Conservation (phyloP, 2,329 filamentous ascomycete species). For the Paraconiothyrium sp. region DNA sequence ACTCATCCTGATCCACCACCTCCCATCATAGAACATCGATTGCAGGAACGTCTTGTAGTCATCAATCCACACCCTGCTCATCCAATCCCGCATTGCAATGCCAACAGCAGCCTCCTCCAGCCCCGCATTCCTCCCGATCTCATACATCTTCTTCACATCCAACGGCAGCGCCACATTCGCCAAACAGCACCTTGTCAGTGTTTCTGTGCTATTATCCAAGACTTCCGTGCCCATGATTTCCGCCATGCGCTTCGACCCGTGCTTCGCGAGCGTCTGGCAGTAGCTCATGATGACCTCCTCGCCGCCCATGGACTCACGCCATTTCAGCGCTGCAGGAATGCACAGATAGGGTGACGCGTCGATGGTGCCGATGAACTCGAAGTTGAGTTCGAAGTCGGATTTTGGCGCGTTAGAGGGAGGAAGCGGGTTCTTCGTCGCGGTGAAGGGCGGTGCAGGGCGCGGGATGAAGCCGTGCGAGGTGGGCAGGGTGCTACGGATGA, state of each 20-base stretch:
- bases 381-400: slow-evolving; percentile 72
- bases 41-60: slow-evolving; percentile 78
- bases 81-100: slow-evolving; percentile 51
- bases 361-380: slow-evolving; percentile 79
- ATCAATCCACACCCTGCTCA: slow-evolving; percentile 53
- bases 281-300: slow-evolving; percentile 76
- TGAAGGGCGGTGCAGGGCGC: slow-evolving; percentile 40
- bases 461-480: slow-evolving; percentile 82
- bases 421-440: slow-evolving; percentile 19
- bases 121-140: slow-evolving; percentile 26
- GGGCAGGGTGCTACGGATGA: slow-evolving; percentile 78
- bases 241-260: slow-evolving; percentile 70
- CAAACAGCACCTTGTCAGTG: slow-evolving; percentile 73
- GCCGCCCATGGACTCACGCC: slow-evolving; percentile 75
- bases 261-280: slow-evolving; percentile 67
- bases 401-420: slow-evolving; percentile 51
- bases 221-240: slow-evolving; percentile 73
- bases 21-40: slow-evolving; percentile 67
- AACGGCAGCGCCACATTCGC: slow-evolving; percentile 79
- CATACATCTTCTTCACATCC: slow-evolving; percentile 45
- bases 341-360: slow-evolving; percentile 78
- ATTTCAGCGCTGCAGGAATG: slow-evolving; percentile 75
- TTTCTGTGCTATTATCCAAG: slow-evolving; percentile 71
- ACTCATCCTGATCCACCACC: slow-evolving; percentile 77
- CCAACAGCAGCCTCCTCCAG: slow-evolving; percentile 33